A percentile compares a stretch with the other conserved stretches of the same genome.
phyloP scores from a whole-genome alignment of 768 basidiomycete species.

The Rhizopogon vulgaris region DNA sequence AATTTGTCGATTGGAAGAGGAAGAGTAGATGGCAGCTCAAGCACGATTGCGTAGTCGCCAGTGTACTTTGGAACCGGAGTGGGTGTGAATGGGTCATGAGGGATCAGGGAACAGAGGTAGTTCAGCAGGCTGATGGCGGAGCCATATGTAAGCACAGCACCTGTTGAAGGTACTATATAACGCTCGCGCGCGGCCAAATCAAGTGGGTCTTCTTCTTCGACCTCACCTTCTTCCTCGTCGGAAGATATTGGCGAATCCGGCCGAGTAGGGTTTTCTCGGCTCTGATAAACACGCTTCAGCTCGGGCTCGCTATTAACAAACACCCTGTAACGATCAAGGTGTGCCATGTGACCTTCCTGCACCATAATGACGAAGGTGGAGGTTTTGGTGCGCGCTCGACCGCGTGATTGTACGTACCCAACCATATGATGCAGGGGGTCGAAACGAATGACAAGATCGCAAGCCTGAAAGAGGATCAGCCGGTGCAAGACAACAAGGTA shows the following conservation, averaged over 20 bases:
- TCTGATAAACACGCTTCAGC: conserved; percentile 57
- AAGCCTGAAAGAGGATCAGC: conserved; percentile 45
- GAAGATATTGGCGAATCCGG: conserved; percentile 18
- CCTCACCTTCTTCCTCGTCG: conserved; percentile 29
- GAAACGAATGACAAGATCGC: conserved; percentile 82
- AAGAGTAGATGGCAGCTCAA: conserved; percentile 65
- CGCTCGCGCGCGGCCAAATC: conserved; percentile 67
- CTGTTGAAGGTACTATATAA: conserved; percentile 64
- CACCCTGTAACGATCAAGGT: conserved; percentile 51
- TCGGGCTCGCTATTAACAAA: conserved; percentile 59
- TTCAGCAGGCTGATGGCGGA: conserved; percentile 65
- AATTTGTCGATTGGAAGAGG: conserved; percentile 53
- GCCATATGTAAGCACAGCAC: conserved; percentile 76
- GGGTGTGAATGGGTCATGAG: conserved; percentile 63
- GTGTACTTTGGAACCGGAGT: conserved; percentile 53
- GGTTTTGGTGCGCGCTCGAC: conserved; percentile 69
- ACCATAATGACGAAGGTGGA: conserved; percentile 84
- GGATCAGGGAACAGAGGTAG: conserved; percentile 74
- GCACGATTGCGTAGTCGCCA: conserved; percentile 49
- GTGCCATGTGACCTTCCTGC: conserved; percentile 48
- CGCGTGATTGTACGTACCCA: conserved; percentile 85
- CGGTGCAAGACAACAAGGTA: not conserved
- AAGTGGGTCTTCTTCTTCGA: conserved; percentile 41
- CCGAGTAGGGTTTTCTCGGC: conserved; percentile 32
- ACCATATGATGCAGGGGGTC: conserved; percentile 79